Evolutionary conservation across 139 green algal species (phyloP).

Genomic region (Chlamydomonas sp.): DNA sequence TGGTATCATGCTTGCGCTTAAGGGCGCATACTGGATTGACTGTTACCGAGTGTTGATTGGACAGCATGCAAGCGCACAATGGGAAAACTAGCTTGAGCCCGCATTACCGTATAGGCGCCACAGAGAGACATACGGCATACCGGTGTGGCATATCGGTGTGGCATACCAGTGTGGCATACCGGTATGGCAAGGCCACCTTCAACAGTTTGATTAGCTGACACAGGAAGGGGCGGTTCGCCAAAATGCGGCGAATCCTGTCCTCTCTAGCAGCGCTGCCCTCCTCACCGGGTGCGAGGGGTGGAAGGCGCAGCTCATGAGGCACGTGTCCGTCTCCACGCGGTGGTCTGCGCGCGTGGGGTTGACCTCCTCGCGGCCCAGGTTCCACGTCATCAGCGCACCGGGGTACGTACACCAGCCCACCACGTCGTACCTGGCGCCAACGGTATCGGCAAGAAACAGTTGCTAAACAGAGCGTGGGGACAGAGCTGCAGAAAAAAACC

Average conservation of each 20-base stretch:
- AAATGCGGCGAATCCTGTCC: no score
- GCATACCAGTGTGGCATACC: no score
- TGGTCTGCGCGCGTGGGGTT: constrained; percentile 53
- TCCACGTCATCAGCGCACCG: constrained; percentile 68
- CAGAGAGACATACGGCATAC: no score
- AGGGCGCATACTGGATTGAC: neutral
- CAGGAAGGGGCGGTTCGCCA: no score
- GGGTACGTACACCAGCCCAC: constrained; percentile 67
- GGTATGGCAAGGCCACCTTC: no score
- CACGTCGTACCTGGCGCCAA: constrained; percentile 63
- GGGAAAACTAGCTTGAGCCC: no score
- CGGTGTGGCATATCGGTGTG: no score
- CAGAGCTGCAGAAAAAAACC: neutral
- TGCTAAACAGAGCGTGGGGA: neutral
- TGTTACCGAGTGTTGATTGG: neutral
- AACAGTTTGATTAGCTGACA: no score
- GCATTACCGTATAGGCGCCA: no score
- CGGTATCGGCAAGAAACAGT: neutral
- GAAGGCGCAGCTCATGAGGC: constrained; percentile 71
- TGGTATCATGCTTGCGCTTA: neutral
- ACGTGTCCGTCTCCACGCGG: constrained; percentile 62
- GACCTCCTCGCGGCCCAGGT: constrained; percentile 59
- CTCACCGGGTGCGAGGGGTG: constrained; percentile 70
- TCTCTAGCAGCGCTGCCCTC: neutral
- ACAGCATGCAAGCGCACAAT: neutral